Base-by-base conservation (phyloP, 1,139 yeast species). In the Magnusiomyces paraingens region DNA sequence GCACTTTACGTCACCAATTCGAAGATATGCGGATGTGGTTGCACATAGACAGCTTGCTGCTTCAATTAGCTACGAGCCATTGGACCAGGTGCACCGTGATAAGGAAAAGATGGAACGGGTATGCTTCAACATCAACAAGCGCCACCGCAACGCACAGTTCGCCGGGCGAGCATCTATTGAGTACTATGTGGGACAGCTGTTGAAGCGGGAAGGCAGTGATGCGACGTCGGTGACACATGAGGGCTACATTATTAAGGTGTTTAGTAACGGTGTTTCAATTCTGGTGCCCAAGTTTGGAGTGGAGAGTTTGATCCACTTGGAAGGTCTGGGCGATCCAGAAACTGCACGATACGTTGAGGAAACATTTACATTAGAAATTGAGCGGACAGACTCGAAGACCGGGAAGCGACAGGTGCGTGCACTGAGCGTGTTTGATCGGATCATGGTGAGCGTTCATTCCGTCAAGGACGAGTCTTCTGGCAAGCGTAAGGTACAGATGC, bases 111-210 rank as follows among this genome's bases (percentile, higher is more conserved):
- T 94, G 94, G 97, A 93, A 62, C 71, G 82, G 60, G 83, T 94
- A 57, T 93, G 94, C 61, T 82, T 82, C 63, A 94, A 93, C 66
- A 91, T 94, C 66, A 94, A 94, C 73, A 84, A 79, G 64, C 85
- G 97, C 64, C 99, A 94, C 69, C 83, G 99, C 70, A 94, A 93
- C 69, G 99, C 99, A 0, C 99, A 94, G 72, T 88, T 93, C 77
- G 99, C 99, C 1, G 99, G 99, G 40, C 81, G 99, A 66, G 96
- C 99, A 38, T 87, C 96, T 68, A 89, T 94, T 60, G 99, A 94
- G 68, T 94, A 93, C 70, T 93, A 89, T 65, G 99, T 94, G 48
- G 99, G 99, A 14, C 99, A 94, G 73, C 97, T 91, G 39, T 86
- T 94, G 86, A 86, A 90, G 68, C 44, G 40, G 6, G 49, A 45